Evolutionary conservation across 306 rosid species (phyloP).

Genomic region (Sicyos edulis): DNA sequence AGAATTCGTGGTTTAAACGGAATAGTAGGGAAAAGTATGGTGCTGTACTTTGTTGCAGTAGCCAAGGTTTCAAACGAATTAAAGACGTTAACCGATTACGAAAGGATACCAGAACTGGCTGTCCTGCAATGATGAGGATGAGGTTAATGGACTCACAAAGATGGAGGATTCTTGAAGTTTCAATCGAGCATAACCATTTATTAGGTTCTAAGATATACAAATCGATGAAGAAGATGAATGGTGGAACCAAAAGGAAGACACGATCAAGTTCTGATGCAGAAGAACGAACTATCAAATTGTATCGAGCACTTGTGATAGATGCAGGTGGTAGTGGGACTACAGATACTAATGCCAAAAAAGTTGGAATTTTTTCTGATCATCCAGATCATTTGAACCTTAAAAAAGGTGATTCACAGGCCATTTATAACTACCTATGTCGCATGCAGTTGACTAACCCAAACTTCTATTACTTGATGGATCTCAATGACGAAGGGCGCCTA

Average conservation of each 20-base stretch:
- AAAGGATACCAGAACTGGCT: slow-evolving; percentile 92
- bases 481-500: slow-evolving; percentile 70
- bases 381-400: slow-evolving; percentile 56
- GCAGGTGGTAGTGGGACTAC: slow-evolving; percentile 49
- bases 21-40: slow-evolving; percentile 92
- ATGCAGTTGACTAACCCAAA: slow-evolving; percentile 86
- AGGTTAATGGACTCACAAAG: slow-evolving; percentile 73
- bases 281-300: slow-evolving; percentile 60
- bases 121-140: slow-evolving; percentile 98
- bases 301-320: slow-evolving; percentile 87
- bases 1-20: slow-evolving; percentile 94
- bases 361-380: slow-evolving; percentile 29
- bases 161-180: slow-evolving; percentile 87
- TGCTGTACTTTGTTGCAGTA: slow-evolving; percentile 95
- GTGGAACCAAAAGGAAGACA: slow-evolving; percentile 52
- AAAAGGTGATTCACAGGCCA: slow-evolving; percentile 82
- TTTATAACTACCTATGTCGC: slow-evolving; percentile 81
- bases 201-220: slow-evolving; percentile 59
- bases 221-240: slow-evolving; percentile 53
- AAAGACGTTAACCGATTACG: slow-evolving; percentile 81
- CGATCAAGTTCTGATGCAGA: slow-evolving; percentile 51
- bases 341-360: slow-evolving; percentile 36
- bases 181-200: slow-evolving; percentile 78
- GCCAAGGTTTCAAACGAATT: slow-evolving; percentile 91
- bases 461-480: slow-evolving; percentile 91